A percentile compares a stretch with the other conserved stretches of the same genome.
These are phyloP conservation scores for Echium plantagineum DNA, from an alignment of 257 asterid species.

Conservation along the genomic window DNA sequence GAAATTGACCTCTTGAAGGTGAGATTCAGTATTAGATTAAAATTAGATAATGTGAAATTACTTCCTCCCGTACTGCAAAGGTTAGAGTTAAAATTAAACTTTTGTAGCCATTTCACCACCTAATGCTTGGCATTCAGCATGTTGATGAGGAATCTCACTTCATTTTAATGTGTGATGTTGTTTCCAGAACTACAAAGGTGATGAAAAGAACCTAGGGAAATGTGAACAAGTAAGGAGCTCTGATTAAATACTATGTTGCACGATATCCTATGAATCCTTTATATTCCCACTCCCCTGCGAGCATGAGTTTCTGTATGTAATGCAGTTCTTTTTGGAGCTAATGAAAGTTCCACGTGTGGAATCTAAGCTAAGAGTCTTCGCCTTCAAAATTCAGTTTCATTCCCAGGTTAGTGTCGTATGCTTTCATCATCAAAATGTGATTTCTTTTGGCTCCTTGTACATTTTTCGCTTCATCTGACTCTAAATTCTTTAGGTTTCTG, in stretches of 20 bases:
- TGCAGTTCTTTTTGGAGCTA: constrained; percentile 80
- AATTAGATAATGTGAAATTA: not conserved
- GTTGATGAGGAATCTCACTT: constrained; percentile 9
- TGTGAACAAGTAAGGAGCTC: constrained; percentile 58
- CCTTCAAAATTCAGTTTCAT: constrained; percentile 53
- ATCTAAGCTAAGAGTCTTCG: constrained; percentile 64
- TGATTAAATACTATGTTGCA: not conserved
- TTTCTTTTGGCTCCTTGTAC: not conserved
- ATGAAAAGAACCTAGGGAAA: constrained; percentile 69
- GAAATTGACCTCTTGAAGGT: constrained; percentile 80
- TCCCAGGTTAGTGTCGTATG: constrained; percentile 37
- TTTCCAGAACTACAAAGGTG: constrained; percentile 65
- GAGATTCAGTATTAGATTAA: not conserved
- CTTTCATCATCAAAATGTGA: not conserved
- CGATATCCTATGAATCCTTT: too few species aligned
- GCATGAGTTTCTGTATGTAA: not conserved
- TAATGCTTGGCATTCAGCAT: not conserved
- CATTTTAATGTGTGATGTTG: constrained; percentile 3
- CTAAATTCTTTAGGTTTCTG: constrained; percentile 38
- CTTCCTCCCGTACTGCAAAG: not conserved
- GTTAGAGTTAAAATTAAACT: not conserved
- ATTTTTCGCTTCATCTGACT: not conserved
- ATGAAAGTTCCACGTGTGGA: constrained; percentile 79
- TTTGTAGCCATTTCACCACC: not conserved
- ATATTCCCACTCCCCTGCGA: not conserved